These are phyloP conservation scores for Botryosphaeria agaves DNA, from an alignment of 2,329 filamentous ascomycete species.

Conservation along the genomic window DNA sequence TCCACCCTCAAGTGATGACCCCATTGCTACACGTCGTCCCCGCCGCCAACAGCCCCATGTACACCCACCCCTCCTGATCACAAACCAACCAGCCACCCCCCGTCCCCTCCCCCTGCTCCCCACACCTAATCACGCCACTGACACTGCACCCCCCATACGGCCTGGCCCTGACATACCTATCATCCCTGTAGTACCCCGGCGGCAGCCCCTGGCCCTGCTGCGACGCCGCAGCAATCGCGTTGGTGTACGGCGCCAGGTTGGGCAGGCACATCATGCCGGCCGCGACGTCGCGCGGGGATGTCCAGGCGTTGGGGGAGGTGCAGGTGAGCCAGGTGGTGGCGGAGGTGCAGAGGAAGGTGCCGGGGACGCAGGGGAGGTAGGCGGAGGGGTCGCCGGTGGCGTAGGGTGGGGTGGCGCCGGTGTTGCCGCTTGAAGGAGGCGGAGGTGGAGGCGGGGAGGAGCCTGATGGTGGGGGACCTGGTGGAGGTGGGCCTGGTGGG, in stretches of 20 bases:
- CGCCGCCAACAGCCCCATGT: conserved; percentile 13
- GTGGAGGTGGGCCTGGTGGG: conserved; percentile 4
- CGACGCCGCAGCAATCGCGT: conserved; percentile 5
- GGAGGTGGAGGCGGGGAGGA: conserved; percentile 1
- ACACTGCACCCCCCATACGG: conserved; percentile 11
- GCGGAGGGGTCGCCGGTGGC: conserved; percentile 11
- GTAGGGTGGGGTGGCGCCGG: conserved; percentile 5
- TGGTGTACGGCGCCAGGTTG: conserved; percentile 10
- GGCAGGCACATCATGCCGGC: conserved; percentile 20
- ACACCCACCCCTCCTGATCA: conserved; percentile 14
- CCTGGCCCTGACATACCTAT: conserved; percentile 12
- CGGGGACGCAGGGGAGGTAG: conserved; percentile 20
- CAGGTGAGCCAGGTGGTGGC: conserved; percentile 18
- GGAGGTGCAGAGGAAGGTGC: conserved; percentile 21
- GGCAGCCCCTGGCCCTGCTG: conserved; percentile 10
- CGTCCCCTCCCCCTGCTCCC: conserved; percentile 7
- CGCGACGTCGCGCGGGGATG: conserved; percentile 11
- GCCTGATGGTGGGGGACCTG: conserved; percentile 4
- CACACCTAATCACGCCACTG: conserved; percentile 12
- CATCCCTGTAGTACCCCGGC: conserved; percentile 14
- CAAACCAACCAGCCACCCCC: conserved; percentile 16
- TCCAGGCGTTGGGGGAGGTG: conserved; percentile 7
- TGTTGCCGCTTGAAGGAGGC: not conserved
- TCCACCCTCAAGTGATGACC: too few species aligned
- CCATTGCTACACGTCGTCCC: conserved; percentile 15